A percentile compares a stretch with the other conserved stretches of the same genome.
phyloP scores from a whole-genome alignment of 2,329 filamentous ascomycete genomes.

The Aspergillus quadricinctus region DNA sequence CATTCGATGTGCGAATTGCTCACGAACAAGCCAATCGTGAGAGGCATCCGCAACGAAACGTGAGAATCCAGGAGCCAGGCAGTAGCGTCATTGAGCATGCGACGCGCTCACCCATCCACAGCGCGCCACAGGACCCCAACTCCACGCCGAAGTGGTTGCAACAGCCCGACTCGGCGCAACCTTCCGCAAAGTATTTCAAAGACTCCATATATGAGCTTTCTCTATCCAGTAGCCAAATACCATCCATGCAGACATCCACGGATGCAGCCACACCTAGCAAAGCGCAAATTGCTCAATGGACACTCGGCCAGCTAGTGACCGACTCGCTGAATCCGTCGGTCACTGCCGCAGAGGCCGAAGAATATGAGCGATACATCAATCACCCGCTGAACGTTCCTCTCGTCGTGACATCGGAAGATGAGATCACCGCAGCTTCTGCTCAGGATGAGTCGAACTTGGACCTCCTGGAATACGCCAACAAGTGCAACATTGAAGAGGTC shows the following conservation, averaged over 20 bases:
- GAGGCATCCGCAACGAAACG: constrained; percentile 51
- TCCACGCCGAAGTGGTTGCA: constrained; percentile 26
- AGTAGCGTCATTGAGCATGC: constrained; percentile 44
- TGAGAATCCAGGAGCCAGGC: constrained; percentile 62
- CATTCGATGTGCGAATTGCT: constrained; percentile 72
- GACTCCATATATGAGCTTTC: constrained; percentile 35
- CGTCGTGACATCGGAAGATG: constrained; percentile 42
- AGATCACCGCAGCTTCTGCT: constrained; percentile 32
- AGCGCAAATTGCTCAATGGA: constrained; percentile 75
- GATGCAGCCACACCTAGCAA: constrained; percentile 69
- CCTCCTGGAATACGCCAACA: constrained; percentile 76
- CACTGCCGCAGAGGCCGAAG: constrained; percentile 68
- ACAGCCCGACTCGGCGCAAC: constrained; percentile 28
- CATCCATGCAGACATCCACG: constrained; percentile 26
- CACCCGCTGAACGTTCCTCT: constrained; percentile 87
- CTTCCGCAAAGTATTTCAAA: constrained; percentile 55
- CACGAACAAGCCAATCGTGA: constrained; percentile 55
- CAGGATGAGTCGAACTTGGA: constrained; percentile 51
- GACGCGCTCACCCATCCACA: constrained; percentile 25
- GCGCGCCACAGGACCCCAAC: constrained; percentile 14
- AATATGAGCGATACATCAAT: constrained; percentile 83
- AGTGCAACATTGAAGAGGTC: constrained; percentile 58
- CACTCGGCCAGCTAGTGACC: constrained; percentile 77
- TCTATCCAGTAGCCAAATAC: constrained; percentile 15
- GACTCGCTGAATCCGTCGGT: constrained; percentile 85